These are phyloP conservation scores for Scheffersomyces insectosa DNA, from an alignment of 1,139 yeast genomes.

Conservation along the genomic window DNA sequence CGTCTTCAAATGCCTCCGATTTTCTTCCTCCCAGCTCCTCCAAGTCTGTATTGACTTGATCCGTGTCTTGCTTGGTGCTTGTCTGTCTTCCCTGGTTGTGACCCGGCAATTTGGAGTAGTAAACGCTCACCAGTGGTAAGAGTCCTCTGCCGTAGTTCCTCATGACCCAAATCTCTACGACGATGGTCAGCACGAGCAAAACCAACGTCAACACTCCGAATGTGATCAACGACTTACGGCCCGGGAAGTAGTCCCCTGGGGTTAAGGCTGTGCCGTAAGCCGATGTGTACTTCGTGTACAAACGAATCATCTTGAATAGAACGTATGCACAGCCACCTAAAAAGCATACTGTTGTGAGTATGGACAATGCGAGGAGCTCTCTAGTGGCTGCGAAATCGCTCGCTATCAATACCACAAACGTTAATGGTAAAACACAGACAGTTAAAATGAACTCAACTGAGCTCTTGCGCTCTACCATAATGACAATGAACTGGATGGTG, in stretches of 20 bases:
- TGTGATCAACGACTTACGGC: conserved; percentile 47
- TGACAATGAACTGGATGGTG: conserved; percentile 53
- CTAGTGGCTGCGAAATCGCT: conserved; percentile 42
- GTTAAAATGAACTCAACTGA: conserved; percentile 54
- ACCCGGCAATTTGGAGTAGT: conserved; percentile 22
- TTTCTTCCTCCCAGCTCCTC: neutral
- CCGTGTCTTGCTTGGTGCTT: neutral
- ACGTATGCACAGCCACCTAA: conserved; percentile 51
- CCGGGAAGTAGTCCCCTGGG: conserved; percentile 45
- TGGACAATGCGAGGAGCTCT: conserved; percentile 34
- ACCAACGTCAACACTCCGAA: conserved; percentile 50
- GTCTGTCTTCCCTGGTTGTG: conserved; percentile 2
- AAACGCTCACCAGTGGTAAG: conserved; percentile 27
- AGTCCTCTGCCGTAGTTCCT: conserved; percentile 45
- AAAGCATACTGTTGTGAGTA: conserved; percentile 32
- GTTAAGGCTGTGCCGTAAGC: conserved; percentile 17
- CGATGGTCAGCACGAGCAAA: conserved; percentile 38
- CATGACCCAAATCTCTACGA: conserved; percentile 35
- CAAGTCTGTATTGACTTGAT: neutral
- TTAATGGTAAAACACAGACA: conserved; percentile 49
- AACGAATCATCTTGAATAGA: conserved; percentile 49
- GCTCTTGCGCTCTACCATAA: conserved; percentile 39
- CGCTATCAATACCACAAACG: conserved; percentile 38
- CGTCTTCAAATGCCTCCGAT: neutral
- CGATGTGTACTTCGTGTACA: conserved; percentile 45